phyloP scores from a whole-genome alignment of 768 basidiomycete species.

The Tricholoma sp. region DNA sequence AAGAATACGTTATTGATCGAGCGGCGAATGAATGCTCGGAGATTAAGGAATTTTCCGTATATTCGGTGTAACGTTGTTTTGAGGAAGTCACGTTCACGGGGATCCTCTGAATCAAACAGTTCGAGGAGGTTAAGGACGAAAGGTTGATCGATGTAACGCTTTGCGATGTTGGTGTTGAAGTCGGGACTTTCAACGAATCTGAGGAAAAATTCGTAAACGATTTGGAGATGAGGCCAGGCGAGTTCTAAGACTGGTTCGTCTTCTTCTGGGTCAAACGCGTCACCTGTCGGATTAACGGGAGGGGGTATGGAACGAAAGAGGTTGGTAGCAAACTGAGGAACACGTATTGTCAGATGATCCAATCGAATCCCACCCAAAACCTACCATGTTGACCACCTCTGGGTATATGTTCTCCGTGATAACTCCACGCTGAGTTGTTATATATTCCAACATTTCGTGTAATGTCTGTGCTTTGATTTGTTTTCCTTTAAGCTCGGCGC shows the following conservation, averaged over 20 bases:
- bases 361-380: conserved; percentile 21
- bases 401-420: conserved; percentile 98
- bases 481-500: conserved; percentile 92
- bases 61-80: conserved; percentile 99
- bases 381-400: conserved; percentile 96
- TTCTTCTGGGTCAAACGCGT: conserved; percentile 99
- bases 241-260: conserved; percentile 98
- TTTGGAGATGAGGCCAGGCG: conserved; percentile 98
- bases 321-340: conserved; percentile 85
- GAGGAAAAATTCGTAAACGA: conserved; percentile 99
- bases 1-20: conserved; percentile 99
- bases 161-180: conserved; percentile 97
- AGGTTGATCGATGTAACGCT: conserved; percentile 93
- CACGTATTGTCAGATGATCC: conserved; percentile 1
- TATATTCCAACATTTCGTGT: conserved; percentile 98
- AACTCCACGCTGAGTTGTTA: conserved; percentile 92
- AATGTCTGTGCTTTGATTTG: conserved; percentile 98
- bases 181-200: conserved; percentile 97
- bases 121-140: conserved; percentile 97
- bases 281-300: conserved; percentile 96
- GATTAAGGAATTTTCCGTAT: conserved; percentile 98
- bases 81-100: conserved; percentile 97
- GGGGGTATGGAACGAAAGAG: conserved; percentile 99
- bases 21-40: conserved; percentile 96
- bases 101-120: conserved; percentile 98